Evolutionary conservation across 495 filamentous ascomycete genomes (phyloP).

Genomic region (Lophiostoma macrostomum): DNA sequence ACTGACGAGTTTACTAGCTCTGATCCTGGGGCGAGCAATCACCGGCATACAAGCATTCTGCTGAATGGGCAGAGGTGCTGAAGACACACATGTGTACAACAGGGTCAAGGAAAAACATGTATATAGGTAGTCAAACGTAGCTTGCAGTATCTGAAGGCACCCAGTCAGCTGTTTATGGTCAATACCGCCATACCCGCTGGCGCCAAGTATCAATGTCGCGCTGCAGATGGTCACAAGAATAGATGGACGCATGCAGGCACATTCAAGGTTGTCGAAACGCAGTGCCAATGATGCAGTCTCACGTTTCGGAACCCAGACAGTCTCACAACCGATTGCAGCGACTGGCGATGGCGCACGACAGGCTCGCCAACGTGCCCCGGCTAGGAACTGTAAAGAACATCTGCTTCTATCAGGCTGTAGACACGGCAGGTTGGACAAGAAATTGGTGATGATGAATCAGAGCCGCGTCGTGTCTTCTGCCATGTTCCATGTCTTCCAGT

Average conservation of each 20-base stretch:
- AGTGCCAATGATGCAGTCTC: slow-evolving; percentile 9
- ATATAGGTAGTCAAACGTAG: not conserved
- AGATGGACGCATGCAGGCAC: too few species aligned
- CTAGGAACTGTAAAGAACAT: too few species aligned
- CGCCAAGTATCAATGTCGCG: too few species aligned
- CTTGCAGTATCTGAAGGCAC: too few species aligned
- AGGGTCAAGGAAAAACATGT: not conserved
- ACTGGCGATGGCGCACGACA: not conserved
- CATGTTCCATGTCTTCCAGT: slow-evolving; percentile 15
- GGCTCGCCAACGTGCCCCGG: not conserved
- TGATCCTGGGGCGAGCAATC: slow-evolving; percentile 69
- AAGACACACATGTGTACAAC: too few species aligned
- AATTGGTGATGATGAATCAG: slow-evolving; percentile 8
- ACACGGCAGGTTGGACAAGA: slow-evolving; percentile 2
- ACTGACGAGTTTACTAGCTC: slow-evolving; percentile 43
- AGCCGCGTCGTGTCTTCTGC: slow-evolving; percentile 10
- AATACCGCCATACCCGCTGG: too few species aligned
- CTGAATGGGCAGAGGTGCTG: slow-evolving; percentile 32
- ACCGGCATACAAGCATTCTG: slow-evolving; percentile 69
- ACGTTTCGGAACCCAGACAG: slow-evolving; percentile 22
- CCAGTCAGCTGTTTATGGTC: too few species aligned
- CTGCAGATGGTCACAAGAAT: too few species aligned
- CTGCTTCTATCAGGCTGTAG: not conserved
- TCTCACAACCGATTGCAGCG: slow-evolving; percentile 26
- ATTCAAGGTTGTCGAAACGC: not conserved